These are phyloP conservation scores for Aspergillus cejpii DNA, from an alignment of 2,329 filamentous ascomycete genomes.

Conservation along the genomic window DNA sequence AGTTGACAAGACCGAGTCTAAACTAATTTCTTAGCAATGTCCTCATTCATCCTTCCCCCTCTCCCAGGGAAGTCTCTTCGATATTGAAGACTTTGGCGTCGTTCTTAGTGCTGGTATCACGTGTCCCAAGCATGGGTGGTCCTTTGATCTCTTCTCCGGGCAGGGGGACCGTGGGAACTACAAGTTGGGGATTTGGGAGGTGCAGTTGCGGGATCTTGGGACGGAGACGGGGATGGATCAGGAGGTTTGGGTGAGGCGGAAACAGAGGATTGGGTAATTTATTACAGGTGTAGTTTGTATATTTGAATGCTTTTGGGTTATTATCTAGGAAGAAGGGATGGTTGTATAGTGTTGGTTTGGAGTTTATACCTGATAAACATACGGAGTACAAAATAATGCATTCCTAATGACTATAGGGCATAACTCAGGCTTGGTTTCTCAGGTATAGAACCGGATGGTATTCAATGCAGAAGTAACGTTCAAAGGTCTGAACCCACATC, in stretches of 20 bases:
- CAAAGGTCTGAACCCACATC: no score
- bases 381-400: no score
- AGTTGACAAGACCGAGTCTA: no score
- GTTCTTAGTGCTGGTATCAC: constrained; percentile 48
- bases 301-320: no score
- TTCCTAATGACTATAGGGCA: no score
- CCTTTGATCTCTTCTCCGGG: constrained; percentile 61
- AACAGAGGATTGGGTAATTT: constrained; percentile 29
- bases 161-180: constrained; percentile 57
- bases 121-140: constrained; percentile 66
- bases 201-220: constrained; percentile 45
- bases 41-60: constrained; percentile 63
- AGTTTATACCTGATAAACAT: no score
- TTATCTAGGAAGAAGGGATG: no score
- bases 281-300: no score
- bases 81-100: constrained; percentile 65
- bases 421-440: no score
- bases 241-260: constrained; percentile 33
- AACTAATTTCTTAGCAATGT: constrained; percentile 57
- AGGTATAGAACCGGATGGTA: no score
- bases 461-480: no score
- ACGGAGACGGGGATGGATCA: constrained; percentile 15
- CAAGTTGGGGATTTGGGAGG: constrained; percentile 57
- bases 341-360: no score
- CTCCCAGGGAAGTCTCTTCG: constrained; percentile 56